phyloP scores from a whole-genome alignment of 352 stramenopile genomes.

The Peronospora farinosa region DNA sequence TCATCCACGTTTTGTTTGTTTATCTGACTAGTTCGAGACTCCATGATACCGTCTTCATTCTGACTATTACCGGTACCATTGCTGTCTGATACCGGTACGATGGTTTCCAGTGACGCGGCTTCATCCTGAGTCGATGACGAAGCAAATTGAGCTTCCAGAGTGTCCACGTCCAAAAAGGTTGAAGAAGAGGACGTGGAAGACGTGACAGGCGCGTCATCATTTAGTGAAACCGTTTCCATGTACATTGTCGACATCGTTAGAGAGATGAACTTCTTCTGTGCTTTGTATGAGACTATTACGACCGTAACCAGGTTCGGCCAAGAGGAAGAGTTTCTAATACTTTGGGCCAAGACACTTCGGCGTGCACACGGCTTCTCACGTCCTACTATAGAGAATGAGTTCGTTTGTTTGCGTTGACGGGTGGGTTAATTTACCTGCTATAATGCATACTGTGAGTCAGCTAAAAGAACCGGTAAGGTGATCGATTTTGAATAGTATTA shows the following conservation, averaged over 20 bases:
- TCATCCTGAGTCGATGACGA: conserved; percentile 21
- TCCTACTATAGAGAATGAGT: too few relatives aligned
- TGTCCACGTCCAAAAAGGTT: conserved; percentile 37
- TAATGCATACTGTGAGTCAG: too few relatives aligned
- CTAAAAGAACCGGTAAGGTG: too few relatives aligned
- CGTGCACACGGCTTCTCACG: too few relatives aligned
- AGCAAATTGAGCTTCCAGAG: conserved; percentile 44
- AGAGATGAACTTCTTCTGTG: too few relatives aligned
- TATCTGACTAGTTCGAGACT: neutral
- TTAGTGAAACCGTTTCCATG: conserved; percentile 72
- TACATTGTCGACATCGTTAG: conserved; percentile 17
- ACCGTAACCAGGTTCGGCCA: too few relatives aligned
- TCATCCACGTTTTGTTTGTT: conserved; percentile 8
- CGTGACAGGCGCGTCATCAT: conserved; percentile 28
- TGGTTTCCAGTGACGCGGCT: conserved; percentile 13
- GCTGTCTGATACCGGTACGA: conserved; percentile 16
- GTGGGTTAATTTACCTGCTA: too few relatives aligned
- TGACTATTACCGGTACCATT: conserved; percentile 11
- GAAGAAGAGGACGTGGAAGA: conserved; percentile 4
- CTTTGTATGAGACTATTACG: too few relatives aligned
- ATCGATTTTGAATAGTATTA: too few relatives aligned
- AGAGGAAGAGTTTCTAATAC: too few relatives aligned
- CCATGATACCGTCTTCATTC: conserved; percentile 10
- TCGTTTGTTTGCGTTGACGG: too few relatives aligned
- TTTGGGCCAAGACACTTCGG: too few relatives aligned